phyloP scores from a whole-genome alignment of 768 basidiomycete species.

The Suillus fuscotomentosus region DNA sequence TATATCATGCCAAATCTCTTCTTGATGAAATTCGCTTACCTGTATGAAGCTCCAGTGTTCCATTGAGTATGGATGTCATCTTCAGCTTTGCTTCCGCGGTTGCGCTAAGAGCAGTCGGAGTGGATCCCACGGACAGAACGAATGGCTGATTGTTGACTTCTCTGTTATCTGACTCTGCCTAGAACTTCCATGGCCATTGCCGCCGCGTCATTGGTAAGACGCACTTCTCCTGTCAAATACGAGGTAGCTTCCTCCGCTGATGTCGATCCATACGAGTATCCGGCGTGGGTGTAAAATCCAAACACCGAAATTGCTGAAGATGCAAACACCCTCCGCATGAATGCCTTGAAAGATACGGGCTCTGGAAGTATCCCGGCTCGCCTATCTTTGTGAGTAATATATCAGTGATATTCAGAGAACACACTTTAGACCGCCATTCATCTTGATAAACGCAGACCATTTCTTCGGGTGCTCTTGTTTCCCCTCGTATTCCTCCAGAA shows the following conservation, averaged over 20 bases:
- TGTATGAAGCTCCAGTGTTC: conserved; percentile 74
- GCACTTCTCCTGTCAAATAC: conserved; percentile 68
- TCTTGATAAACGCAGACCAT: conserved; percentile 82
- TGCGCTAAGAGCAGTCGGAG: conserved; percentile 82
- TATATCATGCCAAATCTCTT: not conserved
- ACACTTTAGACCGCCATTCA: conserved; percentile 77
- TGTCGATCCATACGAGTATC: conserved; percentile 75
- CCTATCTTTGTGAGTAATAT: conserved; percentile 37
- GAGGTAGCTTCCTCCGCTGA: conserved; percentile 61
- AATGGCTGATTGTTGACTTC: conserved; percentile 46
- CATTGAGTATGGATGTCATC: conserved; percentile 50
- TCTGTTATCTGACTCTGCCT: conserved; percentile 31
- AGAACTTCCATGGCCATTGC: conserved; percentile 50
- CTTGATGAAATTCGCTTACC: conserved; percentile 36
- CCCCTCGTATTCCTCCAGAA: conserved; percentile 60
- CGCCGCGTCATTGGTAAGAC: conserved; percentile 67
- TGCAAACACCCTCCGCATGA: conserved; percentile 51
- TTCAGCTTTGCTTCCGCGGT: conserved; percentile 46
- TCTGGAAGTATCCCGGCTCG: conserved; percentile 67
- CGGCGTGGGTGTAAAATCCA: conserved; percentile 84
- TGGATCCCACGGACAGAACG: conserved; percentile 81
- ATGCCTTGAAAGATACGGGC: conserved; percentile 51
- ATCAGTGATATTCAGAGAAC: conserved; percentile 20
- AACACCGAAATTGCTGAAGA: conserved; percentile 62
- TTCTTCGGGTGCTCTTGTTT: conserved; percentile 35